These are phyloP conservation scores for Bruguiera parviflora DNA, from an alignment of 345 rosid species.

Conservation along the genomic window DNA sequence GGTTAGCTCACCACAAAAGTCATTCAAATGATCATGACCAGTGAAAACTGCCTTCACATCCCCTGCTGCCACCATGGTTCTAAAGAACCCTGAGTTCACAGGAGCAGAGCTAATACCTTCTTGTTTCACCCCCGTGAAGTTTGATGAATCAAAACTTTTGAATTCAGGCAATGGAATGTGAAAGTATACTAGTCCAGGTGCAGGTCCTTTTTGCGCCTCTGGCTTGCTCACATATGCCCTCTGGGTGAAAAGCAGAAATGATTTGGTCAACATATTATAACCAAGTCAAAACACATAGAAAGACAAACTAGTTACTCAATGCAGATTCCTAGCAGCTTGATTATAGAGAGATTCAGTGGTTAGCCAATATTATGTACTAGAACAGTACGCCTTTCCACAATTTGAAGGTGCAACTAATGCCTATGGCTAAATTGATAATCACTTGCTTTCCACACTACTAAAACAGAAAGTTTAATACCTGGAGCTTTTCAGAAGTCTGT, in stretches of 20 bases:
- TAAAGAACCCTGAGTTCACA: constrained; percentile 58
- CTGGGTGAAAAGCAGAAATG: constrained; percentile 31
- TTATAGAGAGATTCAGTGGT: background rate
- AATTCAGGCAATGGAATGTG: constrained; percentile 94
- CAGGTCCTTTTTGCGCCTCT: constrained; percentile 48
- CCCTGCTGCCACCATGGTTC: constrained; percentile 62
- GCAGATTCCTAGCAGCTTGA: background rate
- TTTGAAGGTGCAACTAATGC: background rate
- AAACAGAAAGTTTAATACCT: constrained; percentile 33
- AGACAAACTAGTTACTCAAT: background rate
- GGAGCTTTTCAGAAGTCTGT: constrained; percentile 62
- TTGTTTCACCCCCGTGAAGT: constrained; percentile 65
- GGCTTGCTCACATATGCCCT: constrained; percentile 57
- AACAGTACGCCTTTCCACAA: background rate
- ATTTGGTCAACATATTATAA: constrained; percentile 3
- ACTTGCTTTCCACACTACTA: background rate
- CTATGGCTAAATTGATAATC: background rate
- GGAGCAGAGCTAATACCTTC: constrained; percentile 64
- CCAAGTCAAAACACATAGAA: background rate
- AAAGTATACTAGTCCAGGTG: constrained; percentile 84
- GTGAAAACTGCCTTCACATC: constrained; percentile 84
- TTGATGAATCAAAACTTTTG: constrained; percentile 46
- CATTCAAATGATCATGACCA: constrained; percentile 88
- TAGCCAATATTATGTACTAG: background rate
- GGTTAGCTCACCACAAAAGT: constrained; percentile 64